Evolutionary conservation across 2,329 filamentous ascomycete species (phyloP), one percentile per base, ranked within the genome.

Genomic region (Rugonectria rugulosa): DNA sequence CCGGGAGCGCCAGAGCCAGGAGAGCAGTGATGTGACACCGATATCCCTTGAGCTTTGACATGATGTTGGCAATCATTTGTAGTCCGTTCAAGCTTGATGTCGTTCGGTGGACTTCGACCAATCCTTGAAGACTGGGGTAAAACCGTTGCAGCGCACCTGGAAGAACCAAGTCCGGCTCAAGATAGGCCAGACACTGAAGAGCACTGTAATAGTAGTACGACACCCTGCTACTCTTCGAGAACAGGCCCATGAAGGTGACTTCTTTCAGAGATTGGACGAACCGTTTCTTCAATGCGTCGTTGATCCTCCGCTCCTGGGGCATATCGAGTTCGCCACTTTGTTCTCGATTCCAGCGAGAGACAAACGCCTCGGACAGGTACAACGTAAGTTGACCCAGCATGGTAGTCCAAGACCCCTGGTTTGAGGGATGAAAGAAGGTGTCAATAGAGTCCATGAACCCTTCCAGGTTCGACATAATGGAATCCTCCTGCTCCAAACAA

Each of bases 381-480:
- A 93, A 93, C 5, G 95, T 91, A 49, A 99, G 81, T 73, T 98
- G 94, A 3, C 92, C 89, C 37, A 99, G 79, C 62, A 94, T 90
- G 67, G 87, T 92, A 2, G 94, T 96, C 95, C 95, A 99, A 12
- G 80, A 80, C 12, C 95, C 95, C 47, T 94, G 91, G 72, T 99
- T 99, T 3, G 95, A 99, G 2, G 95, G 95, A 68, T 99, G 95
- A 80, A 97, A 99, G 74, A 99, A 99, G 1, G 95, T 99, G 73
- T 99, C 95, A 41, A 98, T 89, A 3, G 93, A 95, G 72, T 98
- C 90, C 64, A 99, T 90, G 47, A 99, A 80, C 1, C 91, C 94
- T 72, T 99, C 94, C 5, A 99, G 82, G 62, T 90, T 91, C 27
- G 89, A 86, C 66, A 99, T 76, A 37, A 96, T 86, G 1, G 93